phyloP scores from a whole-genome alignment of 2,329 filamentous ascomycete genomes.

The Scleromitrula shiraiana region DNA sequence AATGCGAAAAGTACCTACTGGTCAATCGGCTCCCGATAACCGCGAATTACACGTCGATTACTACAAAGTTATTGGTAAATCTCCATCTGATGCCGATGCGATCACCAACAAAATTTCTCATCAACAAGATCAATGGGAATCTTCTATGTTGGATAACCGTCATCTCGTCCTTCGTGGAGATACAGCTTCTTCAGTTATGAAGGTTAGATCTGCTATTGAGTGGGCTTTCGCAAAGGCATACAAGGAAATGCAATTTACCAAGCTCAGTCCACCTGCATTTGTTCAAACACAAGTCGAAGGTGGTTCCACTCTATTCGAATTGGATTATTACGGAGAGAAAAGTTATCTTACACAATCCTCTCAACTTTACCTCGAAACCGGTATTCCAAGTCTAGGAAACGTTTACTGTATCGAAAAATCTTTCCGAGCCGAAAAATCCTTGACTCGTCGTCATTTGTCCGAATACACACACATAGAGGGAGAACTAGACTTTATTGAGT shows the following conservation, averaged over 20 bases:
- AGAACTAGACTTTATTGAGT: constrained; percentile 92
- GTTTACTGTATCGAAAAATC: constrained; percentile 98
- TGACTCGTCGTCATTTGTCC: constrained; percentile 87
- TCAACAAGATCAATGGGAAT: constrained; percentile 52
- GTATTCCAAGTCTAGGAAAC: constrained; percentile 80
- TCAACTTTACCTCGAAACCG: constrained; percentile 95
- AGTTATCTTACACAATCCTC: constrained; percentile 95
- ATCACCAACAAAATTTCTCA: constrained; percentile 65
- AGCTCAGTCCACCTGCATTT: constrained; percentile 67
- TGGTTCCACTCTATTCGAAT: constrained; percentile 53
- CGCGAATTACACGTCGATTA: constrained; percentile 67
- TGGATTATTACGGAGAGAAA: constrained; percentile 63
- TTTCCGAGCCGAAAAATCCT: constrained; percentile 93
- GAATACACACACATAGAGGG: constrained; percentile 97
- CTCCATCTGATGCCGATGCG: constrained; percentile 64
- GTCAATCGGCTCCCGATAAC: constrained; percentile 59
- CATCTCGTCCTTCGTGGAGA: constrained; percentile 66
- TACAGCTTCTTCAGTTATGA: constrained; percentile 59
- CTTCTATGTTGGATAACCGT: constrained; percentile 50
- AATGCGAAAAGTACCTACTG: constrained; percentile 57
- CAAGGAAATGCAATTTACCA: constrained; percentile 54
- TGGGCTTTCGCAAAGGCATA: constrained; percentile 61
- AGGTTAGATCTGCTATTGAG: constrained; percentile 61
- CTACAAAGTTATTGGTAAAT: constrained; percentile 60
- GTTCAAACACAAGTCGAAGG: constrained; percentile 80